Evolutionary conservation across 2,329 filamentous ascomycete genomes (phyloP).

Genomic region (Lomentospora prolificans): DNA sequence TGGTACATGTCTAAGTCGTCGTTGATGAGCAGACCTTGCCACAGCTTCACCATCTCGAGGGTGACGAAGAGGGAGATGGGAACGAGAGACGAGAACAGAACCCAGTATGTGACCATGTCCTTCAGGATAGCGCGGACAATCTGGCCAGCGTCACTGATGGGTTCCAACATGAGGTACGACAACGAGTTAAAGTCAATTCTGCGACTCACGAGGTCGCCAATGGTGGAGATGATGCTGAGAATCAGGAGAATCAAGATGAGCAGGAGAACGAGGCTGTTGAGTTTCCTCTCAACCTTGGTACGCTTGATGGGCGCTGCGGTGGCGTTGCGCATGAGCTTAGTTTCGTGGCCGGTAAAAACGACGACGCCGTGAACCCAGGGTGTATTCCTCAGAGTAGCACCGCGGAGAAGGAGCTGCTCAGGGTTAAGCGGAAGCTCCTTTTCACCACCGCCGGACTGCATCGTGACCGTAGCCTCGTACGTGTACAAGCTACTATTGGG

Average conservation of each 20-base stretch:
- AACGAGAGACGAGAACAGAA: slow-evolving; percentile 90
- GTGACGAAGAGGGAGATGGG: slow-evolving; percentile 98
- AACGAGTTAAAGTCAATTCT: slow-evolving; percentile 53
- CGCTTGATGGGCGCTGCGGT: slow-evolving; percentile 96
- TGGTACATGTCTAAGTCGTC: slow-evolving; percentile 98
- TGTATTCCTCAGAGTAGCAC: slow-evolving; percentile 88
- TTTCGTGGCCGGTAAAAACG: slow-evolving; percentile 73
- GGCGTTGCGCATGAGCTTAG: slow-evolving; percentile 97
- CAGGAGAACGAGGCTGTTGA: slow-evolving; percentile 88
- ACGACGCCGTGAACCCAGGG: slow-evolving; percentile 90
- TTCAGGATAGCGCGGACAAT: slow-evolving; percentile 76
- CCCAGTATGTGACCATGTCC: slow-evolving; percentile 97
- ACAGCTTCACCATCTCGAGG: slow-evolving; percentile 95
- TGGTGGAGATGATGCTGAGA: slow-evolving; percentile 81
- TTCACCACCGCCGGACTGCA: slow-evolving; percentile 82
- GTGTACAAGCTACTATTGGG: slow-evolving; percentile 98
- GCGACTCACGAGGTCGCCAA: slow-evolving; percentile 79
- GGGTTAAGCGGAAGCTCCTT: slow-evolving; percentile 84
- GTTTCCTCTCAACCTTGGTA: slow-evolving; percentile 86
- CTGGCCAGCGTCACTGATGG: slow-evolving; percentile 40
- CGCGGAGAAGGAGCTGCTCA: slow-evolving; percentile 85
- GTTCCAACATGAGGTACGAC: slow-evolving; percentile 60
- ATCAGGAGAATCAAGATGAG: slow-evolving; percentile 74
- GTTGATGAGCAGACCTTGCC: slow-evolving; percentile 94
- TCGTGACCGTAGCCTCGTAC: slow-evolving; percentile 90